Base-by-base conservation (phyloP, 768 basidiomycete species). In the Cantharellus anzutake region DNA sequence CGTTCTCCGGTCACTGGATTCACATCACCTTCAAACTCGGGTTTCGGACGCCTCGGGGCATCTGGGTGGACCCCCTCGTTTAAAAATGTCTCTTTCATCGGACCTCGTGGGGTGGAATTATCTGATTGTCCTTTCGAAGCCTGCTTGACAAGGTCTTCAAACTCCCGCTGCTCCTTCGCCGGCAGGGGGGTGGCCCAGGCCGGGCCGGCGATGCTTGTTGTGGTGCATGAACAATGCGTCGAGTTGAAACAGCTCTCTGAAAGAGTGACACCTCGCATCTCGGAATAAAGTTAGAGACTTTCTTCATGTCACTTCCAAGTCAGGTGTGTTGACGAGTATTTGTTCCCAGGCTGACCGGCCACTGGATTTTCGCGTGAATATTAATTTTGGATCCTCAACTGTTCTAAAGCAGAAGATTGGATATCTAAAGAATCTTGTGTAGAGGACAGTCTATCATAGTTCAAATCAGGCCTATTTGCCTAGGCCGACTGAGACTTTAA, bases 1-100 rank as follows among this genome's bases (percentile, higher is more conserved):
- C 77, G 71, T 70, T 94, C 91, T 7, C 91, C 91, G 2, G 91
- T 94, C 2, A 64, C 64, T 0, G 90, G 91, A 65, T 94, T 91
- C 42, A 74, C 69, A 51, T 90, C 82, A 20, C 90, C 91, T 60
- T 84, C 80, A 65, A 91, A 92, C 64, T 86, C 82, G 1, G 67
- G 65, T 5, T 81, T 74, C 20, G 73, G 71, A 34, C 82, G 60
- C 0, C 80, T 78, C 34, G 76, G 79, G 0, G 83, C 79, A 66
- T 91, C 86, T 2, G 86, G 84, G 66, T 90, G 86, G 51, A 79
- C 66, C 2, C 55, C 52, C 34, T 55, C 52, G 11, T 11, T 11
- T 11, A 37, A 11, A 11, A 38, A 37, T 35, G 34, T 37, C 11
- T 55, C 52, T 11, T 48, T 11, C 44, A 29, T 48, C 44, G 29